Conservation (phyloP, 306 rosid species). For the Lathyrus oleraceus region DNA sequence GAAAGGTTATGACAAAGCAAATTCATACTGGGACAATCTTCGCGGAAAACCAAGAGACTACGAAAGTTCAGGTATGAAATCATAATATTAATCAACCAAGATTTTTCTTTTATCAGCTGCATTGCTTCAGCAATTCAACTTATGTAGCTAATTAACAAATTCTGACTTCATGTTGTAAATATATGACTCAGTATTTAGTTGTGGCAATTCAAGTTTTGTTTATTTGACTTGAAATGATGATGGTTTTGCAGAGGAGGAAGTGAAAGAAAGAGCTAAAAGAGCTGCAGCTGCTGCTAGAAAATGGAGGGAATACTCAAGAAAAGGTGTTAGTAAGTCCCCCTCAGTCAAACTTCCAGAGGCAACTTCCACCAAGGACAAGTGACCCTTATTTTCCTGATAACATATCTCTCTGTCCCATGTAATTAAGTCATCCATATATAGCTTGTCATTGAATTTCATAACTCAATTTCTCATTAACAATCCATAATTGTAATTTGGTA, state of each 20-base stretch:
- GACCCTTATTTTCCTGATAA: conserved; percentile 39
- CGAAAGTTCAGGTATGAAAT: conserved; percentile 60
- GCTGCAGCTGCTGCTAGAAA: conserved; percentile 91
- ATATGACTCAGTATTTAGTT: conserved; percentile 12
- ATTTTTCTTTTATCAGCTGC: not conserved
- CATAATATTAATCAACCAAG: not conserved
- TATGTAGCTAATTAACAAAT: too few relatives aligned
- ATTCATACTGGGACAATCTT: conserved; percentile 73
- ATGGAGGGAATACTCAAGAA: conserved; percentile 98
- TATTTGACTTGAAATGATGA: conserved; percentile 23
- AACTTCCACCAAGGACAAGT: conserved; percentile 52
- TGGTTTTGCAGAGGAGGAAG: conserved; percentile 66
- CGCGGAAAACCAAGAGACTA: conserved; percentile 67
- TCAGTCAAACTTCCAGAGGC: conserved; percentile 83
- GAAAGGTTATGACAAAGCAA: conserved; percentile 52
- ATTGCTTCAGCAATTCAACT: too few relatives aligned
- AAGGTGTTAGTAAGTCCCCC: conserved; percentile 78
- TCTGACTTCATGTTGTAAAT: too few relatives aligned
- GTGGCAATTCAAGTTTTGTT: not conserved
- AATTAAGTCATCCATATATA: conserved; percentile 41
- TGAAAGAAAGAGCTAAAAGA: conserved; percentile 66
- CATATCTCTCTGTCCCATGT: conserved; percentile 29
- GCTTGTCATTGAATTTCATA: conserved; percentile 19
- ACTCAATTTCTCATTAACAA: conserved; percentile 17
- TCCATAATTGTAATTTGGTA: conserved; percentile 29